Evolutionary conservation across 1,139 yeast species (phyloP).

Genomic region (Blastobotrys arbuscula): DNA sequence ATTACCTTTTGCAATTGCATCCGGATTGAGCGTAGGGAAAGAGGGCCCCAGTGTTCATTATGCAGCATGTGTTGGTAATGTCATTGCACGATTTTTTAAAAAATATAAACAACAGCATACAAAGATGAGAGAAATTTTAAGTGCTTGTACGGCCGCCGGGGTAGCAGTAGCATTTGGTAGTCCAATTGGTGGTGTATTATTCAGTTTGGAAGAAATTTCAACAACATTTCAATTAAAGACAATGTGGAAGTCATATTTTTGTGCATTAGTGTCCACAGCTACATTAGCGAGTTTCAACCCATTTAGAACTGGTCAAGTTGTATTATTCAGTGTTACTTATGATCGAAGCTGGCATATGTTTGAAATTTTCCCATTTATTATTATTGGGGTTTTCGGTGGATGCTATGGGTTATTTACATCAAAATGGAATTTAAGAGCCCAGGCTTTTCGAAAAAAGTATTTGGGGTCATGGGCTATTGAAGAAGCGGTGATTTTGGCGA

Average conservation of each 20-base stretch:
- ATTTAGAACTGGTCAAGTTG: slow-evolving; percentile 89
- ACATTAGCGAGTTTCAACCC: slow-evolving; percentile 73
- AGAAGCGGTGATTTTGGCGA: slow-evolving; percentile 66
- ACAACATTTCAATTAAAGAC: slow-evolving; percentile 68
- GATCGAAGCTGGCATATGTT: slow-evolving; percentile 81
- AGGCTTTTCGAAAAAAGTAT: slow-evolving; percentile 69
- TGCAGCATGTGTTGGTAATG: slow-evolving; percentile 75
- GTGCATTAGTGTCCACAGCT: slow-evolving; percentile 82
- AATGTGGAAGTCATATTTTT: slow-evolving; percentile 87
- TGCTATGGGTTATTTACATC: slow-evolving; percentile 79
- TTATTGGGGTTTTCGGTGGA: slow-evolving; percentile 89
- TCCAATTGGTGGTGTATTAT: slow-evolving; percentile 91
- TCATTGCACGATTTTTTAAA: slow-evolving; percentile 52
- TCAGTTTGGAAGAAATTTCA: slow-evolving; percentile 76
- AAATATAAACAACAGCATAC: slow-evolving; percentile 37
- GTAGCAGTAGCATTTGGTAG: slow-evolving; percentile 92
- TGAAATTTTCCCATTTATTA: slow-evolving; percentile 73
- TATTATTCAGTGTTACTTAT: slow-evolving; percentile 81
- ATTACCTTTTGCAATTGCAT: slow-evolving; percentile 78
- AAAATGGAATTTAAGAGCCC: slow-evolving; percentile 70
- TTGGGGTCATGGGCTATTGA: slow-evolving; percentile 53
- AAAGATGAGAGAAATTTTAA: slow-evolving; percentile 50
- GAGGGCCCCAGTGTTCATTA: slow-evolving; percentile 87
- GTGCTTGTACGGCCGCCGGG: slow-evolving; percentile 91
- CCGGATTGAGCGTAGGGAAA: slow-evolving; percentile 76